Percentiles rank a stretch among this genome's conserved stretches.
These are phyloP conservation scores for Gaillardinia entomophila DNA, from an alignment of 805 yeast genomes.

Conservation along the genomic window DNA sequence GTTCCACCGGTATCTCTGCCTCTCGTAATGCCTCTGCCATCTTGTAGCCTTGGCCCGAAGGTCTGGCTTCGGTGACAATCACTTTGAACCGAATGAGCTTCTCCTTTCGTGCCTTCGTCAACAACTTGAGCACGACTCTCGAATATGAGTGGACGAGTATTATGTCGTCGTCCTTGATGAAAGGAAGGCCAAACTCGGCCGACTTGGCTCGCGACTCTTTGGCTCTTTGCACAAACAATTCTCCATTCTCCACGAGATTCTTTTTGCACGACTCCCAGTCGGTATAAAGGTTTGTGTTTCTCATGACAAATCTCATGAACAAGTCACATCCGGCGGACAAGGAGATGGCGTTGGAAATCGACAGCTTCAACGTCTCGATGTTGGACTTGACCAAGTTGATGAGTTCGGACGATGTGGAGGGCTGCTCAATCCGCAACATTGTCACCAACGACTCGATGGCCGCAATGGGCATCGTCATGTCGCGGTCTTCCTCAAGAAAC, in stretches of 20 bases:
- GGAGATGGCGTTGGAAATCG: conserved; percentile 88
- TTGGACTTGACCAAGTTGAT: conserved; percentile 77
- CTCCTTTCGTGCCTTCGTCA: conserved; percentile 67
- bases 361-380: conserved; percentile 62
- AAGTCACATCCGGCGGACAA: conserved; percentile 96
- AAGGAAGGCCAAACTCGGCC: conserved; percentile 82
- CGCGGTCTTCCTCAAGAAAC: conserved; percentile 85
- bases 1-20: conserved; percentile 77
- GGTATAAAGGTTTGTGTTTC: conserved; percentile 79
- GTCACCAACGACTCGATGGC: conserved; percentile 94
- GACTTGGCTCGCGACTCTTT: conserved; percentile 82
- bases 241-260: conserved; percentile 90
- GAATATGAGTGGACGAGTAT: conserved; percentile 88
- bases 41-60: conserved; percentile 65
- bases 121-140: conserved; percentile 77
- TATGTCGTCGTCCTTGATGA: conserved; percentile 89
- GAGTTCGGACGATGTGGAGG: conserved; percentile 89
- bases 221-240: conserved; percentile 85
- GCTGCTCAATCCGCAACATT: conserved; percentile 73
- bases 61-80: conserved; percentile 89
- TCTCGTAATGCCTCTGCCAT: conserved; percentile 66
- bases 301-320: conserved; percentile 85
- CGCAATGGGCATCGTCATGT: conserved; percentile 98
- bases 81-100: conserved; percentile 80
- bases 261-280: conserved; percentile 93